Percentiles rank a stretch among this genome's conserved stretches.
Conservation (phyloP, 495 filamentous ascomycete species). For the Penicillium bovifimosum region DNA sequence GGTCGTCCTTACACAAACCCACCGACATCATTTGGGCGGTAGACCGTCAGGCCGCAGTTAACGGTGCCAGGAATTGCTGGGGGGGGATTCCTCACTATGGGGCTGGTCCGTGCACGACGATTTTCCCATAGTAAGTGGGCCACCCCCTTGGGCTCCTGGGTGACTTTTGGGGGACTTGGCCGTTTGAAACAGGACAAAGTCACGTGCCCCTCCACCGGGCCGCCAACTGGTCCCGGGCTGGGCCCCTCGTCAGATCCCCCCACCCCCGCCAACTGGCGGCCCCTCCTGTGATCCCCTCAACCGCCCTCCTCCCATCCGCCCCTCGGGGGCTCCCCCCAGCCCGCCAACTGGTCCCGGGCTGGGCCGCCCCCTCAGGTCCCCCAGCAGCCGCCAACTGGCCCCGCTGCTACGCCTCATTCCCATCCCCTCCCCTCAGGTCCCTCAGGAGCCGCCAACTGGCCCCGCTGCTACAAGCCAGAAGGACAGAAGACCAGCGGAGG, state of each 20-base stretch:
- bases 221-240: neutral
- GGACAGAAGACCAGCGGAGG: no score
- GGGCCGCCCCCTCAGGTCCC: neutral
- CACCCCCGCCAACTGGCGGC: no score
- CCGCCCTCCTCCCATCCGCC: no score
- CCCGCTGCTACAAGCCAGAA: no score
- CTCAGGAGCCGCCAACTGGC: no score
- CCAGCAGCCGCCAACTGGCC: neutral
- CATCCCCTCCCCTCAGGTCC: no score
- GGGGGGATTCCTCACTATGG: conserved; percentile 9
- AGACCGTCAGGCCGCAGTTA: neutral
- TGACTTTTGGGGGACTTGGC: neutral
- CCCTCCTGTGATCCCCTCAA: no score
- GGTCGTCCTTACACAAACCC: conserved; percentile 14
- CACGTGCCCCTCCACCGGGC: neutral
- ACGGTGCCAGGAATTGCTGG: neutral
- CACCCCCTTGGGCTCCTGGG: neutral
- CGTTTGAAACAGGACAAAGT: neutral
- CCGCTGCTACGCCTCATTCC: no score
- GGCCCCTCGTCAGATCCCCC: no score
- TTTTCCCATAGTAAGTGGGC: neutral
- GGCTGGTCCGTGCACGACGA: conserved; percentile 5
- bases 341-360: neutral
- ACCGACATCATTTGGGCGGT: conserved; percentile 10
- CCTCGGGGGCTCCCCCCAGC: no score